Evolutionary conservation across 305 asterid species (phyloP).

Genomic region (Stenogyne calaminthoides): DNA sequence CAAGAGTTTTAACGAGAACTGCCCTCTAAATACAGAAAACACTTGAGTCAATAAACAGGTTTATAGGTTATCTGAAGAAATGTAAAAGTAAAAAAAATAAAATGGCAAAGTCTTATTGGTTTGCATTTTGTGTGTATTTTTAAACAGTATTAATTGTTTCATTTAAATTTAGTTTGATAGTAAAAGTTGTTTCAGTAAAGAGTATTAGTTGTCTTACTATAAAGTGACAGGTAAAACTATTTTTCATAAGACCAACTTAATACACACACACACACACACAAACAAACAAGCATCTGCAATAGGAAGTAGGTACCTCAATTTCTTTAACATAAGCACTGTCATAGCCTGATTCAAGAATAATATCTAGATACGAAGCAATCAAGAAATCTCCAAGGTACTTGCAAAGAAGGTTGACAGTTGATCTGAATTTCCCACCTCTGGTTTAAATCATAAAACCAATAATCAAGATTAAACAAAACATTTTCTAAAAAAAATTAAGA

Average conservation of each 20-base stretch:
- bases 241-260: no score
- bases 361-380: slow-evolving; percentile 85
- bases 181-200: no score
- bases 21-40: slow-evolving; percentile 58
- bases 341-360: slow-evolving; percentile 80
- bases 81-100: neutral
- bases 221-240: no score
- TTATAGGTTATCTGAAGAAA: neutral
- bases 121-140: no score
- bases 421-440: slow-evolving; percentile 80
- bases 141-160: no score
- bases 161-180: no score
- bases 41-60: neutral
- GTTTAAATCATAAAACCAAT: slow-evolving; percentile 17
- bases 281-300: neutral
- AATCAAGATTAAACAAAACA: slow-evolving; percentile 22
- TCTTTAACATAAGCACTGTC: slow-evolving; percentile 69
- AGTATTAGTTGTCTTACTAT: no score
- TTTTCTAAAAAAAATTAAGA: slow-evolving; percentile 17
- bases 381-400: slow-evolving; percentile 96
- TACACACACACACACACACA: neutral
- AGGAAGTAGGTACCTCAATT: slow-evolving; percentile 70
- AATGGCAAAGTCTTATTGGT: no score
- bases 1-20: slow-evolving; percentile 87
- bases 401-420: slow-evolving; percentile 74